Percentiles rank a stretch among this genome's conserved stretches.
These are phyloP conservation scores for Epichloe scottii DNA, from an alignment of 2,329 filamentous ascomycete genomes.

Conservation along the genomic window DNA sequence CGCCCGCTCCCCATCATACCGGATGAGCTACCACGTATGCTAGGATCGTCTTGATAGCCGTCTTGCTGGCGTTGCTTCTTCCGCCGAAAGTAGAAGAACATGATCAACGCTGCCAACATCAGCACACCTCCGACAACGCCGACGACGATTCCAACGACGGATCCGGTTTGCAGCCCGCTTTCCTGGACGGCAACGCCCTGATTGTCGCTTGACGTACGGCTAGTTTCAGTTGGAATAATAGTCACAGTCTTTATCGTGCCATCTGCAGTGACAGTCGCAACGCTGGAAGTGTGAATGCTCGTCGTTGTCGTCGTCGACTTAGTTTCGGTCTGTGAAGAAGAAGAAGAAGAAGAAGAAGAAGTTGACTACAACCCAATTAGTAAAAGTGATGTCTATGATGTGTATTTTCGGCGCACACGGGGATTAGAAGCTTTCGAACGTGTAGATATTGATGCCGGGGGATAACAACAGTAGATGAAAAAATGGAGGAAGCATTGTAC, in stretches of 20 bases:
- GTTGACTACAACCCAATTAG: background rate
- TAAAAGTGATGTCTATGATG: background rate
- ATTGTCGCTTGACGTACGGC: slow-evolving; percentile 8
- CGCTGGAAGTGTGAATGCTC: slow-evolving; percentile 19
- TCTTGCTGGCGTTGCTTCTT: slow-evolving; percentile 31
- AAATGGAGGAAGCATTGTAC: background rate
- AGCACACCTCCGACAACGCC: slow-evolving; percentile 35
- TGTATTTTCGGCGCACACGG: background rate
- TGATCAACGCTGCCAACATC: slow-evolving; percentile 21
- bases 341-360: background rate
- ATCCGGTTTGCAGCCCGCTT: slow-evolving; percentile 29
- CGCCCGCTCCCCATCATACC: slow-evolving; percentile 33
- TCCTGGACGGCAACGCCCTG: slow-evolving; percentile 10
- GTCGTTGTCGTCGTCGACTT: background rate
- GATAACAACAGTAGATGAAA: background rate
- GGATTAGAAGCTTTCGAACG: background rate
- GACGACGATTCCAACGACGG: slow-evolving; percentile 39
- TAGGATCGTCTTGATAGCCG: slow-evolving; percentile 31
- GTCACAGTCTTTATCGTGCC: slow-evolving; percentile 44
- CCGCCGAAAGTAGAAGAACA: slow-evolving; percentile 33
- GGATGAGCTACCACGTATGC: slow-evolving; percentile 37
- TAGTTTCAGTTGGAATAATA: slow-evolving; percentile 29
- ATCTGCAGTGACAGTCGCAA: slow-evolving; percentile 38
- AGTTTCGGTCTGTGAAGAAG: background rate
- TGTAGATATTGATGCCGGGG: background rate